Base-by-base conservation (phyloP, 305 asterid species). In the Fraxinus ornus region DNA sequence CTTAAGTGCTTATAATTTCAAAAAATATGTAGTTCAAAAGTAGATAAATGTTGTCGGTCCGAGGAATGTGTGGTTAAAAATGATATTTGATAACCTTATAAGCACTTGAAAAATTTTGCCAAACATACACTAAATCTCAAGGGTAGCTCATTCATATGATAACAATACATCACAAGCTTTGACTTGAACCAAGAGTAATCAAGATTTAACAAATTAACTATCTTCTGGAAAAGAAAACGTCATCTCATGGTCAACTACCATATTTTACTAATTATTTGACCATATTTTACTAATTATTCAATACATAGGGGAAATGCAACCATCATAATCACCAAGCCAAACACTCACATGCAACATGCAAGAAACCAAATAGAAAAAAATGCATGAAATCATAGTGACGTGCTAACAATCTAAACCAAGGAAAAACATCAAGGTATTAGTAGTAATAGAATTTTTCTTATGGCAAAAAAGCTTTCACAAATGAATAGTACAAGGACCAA, bases 361-460 rank as follows among this genome's bases (percentile, higher is more conserved):
- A 68, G 75, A 28, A 68, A 9, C 75, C 37, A 33, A 79, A 74
- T 71, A 83, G 79, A 64, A 73, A 39, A 75, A 60, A 57, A n/a
- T 47, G 77, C 30, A 75, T 47, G 72, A 83, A 72, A 73, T 39
- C 85, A 80, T 12, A 52, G 79, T 55, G 71, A 75, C 1, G 28
- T 7, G 66, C 22, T 39, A 55, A 79, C 41, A 15, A 62, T 32
- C 13, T 21, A 82, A 47, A 66, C 77, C 41, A 35, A 37, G 32
- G 52, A 57, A 21, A 5, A 78, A 75, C 37, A 78, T 19, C 35
- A 62, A 24, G 47, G 44, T 17, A 78, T 36, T 62, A 75, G 66
- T 68, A 57, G 22, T 35, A 74, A 49, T 35, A 35, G 36, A 15
- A 81, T 47, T 55, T 76, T n/a, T 26, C 62, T 76, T 75, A 13